Conservation (phyloP, 352 stramenopile species). For the Aphanomyces stellatus region DNA sequence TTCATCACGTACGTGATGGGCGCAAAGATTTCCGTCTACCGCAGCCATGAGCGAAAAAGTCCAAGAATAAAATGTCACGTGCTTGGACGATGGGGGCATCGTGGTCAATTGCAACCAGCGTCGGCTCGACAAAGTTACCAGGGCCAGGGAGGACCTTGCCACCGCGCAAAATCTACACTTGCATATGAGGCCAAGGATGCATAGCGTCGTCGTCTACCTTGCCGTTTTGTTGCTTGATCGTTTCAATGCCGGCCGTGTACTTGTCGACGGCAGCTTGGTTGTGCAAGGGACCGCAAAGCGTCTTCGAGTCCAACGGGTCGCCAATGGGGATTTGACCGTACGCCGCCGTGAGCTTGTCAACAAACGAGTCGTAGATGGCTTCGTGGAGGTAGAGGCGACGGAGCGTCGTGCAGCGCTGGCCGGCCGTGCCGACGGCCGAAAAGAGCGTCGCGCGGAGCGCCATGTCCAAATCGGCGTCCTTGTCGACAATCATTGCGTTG, state of each 20-base stretch:
- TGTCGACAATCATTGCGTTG: conserved; percentile 92
- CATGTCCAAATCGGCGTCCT: conserved; percentile 87
- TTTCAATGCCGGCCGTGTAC: conserved; percentile 76
- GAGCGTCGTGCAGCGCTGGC: conserved; percentile 89
- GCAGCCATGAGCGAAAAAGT: neutral
- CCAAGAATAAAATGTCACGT: neutral
- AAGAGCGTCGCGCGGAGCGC: conserved; percentile 81
- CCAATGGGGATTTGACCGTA: conserved; percentile 88
- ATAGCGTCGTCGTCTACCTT: conserved; percentile 35
- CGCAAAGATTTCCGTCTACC: conserved; percentile 86
- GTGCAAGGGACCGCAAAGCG: conserved; percentile 78
- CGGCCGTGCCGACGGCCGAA: conserved; percentile 86
- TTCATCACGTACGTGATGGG: conserved; percentile 88
- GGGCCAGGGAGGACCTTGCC: conserved; percentile 70
- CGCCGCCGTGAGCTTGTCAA: conserved; percentile 67
- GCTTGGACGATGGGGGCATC: conserved; percentile 75
- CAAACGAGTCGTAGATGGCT: conserved; percentile 85
- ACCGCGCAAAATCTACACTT: conserved; percentile 65
- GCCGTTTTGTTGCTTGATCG: conserved; percentile 79
- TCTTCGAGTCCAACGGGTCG: conserved; percentile 74
- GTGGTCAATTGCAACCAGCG: conserved; percentile 76
- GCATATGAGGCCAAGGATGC: neutral
- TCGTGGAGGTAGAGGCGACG: conserved; percentile 87
- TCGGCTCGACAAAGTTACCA: conserved; percentile 89
- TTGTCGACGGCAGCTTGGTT: conserved; percentile 71